Percentiles rank a stretch among this genome's conserved stretches.
These are phyloP conservation scores for Pontederia paniculata DNA, from an alignment of 176 grass and related monocot species.

Conservation along the genomic window DNA sequence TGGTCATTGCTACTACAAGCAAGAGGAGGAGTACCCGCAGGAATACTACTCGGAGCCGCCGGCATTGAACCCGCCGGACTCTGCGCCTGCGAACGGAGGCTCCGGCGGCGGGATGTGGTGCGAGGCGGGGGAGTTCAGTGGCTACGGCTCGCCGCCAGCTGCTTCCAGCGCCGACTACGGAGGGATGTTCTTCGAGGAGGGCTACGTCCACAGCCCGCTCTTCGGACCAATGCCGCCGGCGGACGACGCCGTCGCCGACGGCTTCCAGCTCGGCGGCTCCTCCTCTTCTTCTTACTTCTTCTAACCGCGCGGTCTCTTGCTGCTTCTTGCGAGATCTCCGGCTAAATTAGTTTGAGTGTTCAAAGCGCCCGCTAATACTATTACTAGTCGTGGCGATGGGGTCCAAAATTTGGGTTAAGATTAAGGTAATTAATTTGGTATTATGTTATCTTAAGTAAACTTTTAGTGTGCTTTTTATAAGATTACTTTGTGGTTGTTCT, in stretches of 20 bases:
- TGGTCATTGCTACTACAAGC: too few relatives aligned
- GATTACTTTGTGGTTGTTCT: too few relatives aligned
- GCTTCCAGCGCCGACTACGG: slow-evolving; percentile 17
- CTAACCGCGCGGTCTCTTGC: slow-evolving; percentile 13
- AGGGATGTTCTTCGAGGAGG: slow-evolving; percentile 90
- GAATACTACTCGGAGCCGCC: slow-evolving; percentile 9
- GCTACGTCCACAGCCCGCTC: slow-evolving; percentile 94
- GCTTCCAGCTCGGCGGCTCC: slow-evolving; percentile 92
- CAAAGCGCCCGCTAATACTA: neutral
- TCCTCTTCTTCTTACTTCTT: slow-evolving; percentile 61
- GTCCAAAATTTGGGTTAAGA: too few relatives aligned
- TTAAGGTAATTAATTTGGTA: too few relatives aligned
- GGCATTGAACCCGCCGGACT: neutral
- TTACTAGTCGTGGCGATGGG: too few relatives aligned
- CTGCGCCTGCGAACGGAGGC: neutral
- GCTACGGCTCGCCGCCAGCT: slow-evolving; percentile 21
- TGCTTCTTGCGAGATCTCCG: neutral
- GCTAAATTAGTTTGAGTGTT: slow-evolving; percentile 2
- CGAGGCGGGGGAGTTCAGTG: slow-evolving; percentile 38
- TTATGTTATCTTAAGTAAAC: too few relatives aligned
- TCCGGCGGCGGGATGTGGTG: slow-evolving; percentile 33
- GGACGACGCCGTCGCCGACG: slow-evolving; percentile 63
- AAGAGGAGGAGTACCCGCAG: slow-evolving; percentile 9
- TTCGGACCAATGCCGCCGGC: slow-evolving; percentile 85
- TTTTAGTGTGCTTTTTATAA: too few relatives aligned